Conservation (phyloP, 352 stramenopile genomes). For the Nothophytophthora sp. region DNA sequence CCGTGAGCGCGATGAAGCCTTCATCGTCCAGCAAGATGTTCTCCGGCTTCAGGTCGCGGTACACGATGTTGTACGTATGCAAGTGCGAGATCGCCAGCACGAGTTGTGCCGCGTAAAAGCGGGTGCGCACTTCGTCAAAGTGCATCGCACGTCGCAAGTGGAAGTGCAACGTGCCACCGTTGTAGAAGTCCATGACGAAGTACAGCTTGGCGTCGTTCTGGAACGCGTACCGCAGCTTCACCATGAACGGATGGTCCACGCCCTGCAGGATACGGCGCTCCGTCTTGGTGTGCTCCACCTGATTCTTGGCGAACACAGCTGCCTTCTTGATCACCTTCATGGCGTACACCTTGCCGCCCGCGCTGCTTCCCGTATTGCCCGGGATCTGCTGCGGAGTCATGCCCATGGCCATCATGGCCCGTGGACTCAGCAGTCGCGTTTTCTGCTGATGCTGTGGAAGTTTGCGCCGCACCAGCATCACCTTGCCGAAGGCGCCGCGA, state of each 20-base stretch:
- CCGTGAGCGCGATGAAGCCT: constrained; percentile 96
- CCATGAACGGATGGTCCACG: constrained; percentile 98
- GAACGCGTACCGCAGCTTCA: constrained; percentile 97
- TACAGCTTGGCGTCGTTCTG: constrained; percentile 93
- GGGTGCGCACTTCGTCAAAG: constrained; percentile 61
- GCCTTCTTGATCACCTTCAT: constrained; percentile 99
- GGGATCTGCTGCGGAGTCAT: constrained; percentile 41
- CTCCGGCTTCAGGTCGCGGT: constrained; percentile 98
- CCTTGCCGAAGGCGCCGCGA: constrained; percentile 88
- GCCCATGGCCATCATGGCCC: constrained; percentile 38
- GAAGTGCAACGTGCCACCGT: constrained; percentile 98
- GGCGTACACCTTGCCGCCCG: constrained; percentile 92
- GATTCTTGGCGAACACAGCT: constrained; percentile 91
- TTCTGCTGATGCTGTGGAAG: constrained; percentile 71
- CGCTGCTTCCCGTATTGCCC: too few relatives aligned
- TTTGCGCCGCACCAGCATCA: constrained; percentile 87
- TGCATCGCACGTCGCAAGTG: constrained; percentile 95
- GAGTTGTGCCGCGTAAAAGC: constrained; percentile 98
- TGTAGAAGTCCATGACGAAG: constrained; percentile 90
- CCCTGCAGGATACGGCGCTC: constrained; percentile 98
- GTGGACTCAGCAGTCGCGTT: constrained; percentile 31
- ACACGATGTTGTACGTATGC: constrained; percentile 94
- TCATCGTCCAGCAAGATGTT: constrained; percentile 90
- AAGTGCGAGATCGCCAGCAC: constrained; percentile 95
- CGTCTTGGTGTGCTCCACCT: constrained; percentile 95